A percentile compares a stretch with the other conserved stretches of the same genome.
phyloP scores from a whole-genome alignment of 2,329 filamentous ascomycete genomes.

The Neofusicoccum laricinum region DNA sequence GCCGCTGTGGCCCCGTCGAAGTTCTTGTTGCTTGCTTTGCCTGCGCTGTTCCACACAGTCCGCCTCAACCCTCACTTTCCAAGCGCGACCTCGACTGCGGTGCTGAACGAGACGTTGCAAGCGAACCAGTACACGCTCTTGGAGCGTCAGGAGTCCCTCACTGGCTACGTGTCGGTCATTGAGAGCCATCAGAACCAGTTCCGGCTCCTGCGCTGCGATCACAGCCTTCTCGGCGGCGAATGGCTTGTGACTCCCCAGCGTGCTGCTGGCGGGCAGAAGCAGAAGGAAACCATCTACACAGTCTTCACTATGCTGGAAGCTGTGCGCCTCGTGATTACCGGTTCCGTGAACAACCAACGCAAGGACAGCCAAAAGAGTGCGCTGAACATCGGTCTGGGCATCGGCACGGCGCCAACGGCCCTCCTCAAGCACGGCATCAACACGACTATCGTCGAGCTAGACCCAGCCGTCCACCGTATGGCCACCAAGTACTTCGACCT shows the following conservation, averaged over 20 bases:
- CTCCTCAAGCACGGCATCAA: constrained; percentile 84
- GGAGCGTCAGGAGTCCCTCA: constrained; percentile 79
- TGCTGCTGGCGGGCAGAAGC: constrained; percentile 42
- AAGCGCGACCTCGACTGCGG: constrained; percentile 56
- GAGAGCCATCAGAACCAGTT: constrained; percentile 71
- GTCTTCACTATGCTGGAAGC: constrained; percentile 97
- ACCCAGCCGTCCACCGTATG: constrained; percentile 82
- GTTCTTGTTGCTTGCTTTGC: constrained; percentile 63
- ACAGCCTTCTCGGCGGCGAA: constrained; percentile 89
- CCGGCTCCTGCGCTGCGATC: constrained; percentile 85
- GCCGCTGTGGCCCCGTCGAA: constrained; percentile 66
- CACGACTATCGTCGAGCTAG: constrained; percentile 93
- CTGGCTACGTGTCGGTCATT: constrained; percentile 88
- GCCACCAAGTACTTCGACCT: constrained; percentile 81
- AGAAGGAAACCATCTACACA: constrained; percentile 86
- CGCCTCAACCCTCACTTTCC: constrained; percentile 73
- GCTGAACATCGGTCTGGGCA: constrained; percentile 85
- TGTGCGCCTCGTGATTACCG: constrained; percentile 70
- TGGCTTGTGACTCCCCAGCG: constrained; percentile 63
- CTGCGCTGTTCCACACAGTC: constrained; percentile 69
- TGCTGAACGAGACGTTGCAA: constrained; percentile 65
- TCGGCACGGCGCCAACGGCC: constrained; percentile 86
- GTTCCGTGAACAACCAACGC: constrained; percentile 29
- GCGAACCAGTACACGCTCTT: constrained; percentile 70
- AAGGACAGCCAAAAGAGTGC: constrained; percentile 70